Base-by-base conservation (phyloP, 805 yeast species). In the Alloascoidea hylecoeti region DNA sequence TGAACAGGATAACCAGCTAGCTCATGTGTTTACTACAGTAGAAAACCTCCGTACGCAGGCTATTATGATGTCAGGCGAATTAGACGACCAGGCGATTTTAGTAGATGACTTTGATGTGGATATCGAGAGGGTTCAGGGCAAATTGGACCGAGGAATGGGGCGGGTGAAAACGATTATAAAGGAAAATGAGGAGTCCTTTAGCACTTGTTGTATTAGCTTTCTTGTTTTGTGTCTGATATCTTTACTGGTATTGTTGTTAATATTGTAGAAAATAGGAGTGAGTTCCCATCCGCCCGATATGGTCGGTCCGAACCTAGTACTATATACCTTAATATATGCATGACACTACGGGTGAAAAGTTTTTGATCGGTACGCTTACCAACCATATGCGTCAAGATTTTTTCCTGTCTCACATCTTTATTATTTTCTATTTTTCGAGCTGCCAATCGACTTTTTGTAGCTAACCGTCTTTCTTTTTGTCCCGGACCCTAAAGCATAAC, bases 181-280 rank as follows among this genome's bases (percentile, higher is more conserved):
- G 46, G 75, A 78, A 38, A 88, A 86, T 59, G 69, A 69, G 44
- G 95, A 88, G 50, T 68, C 75, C 23, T 82, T 84, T 28, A 80
- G 92, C 48, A 83, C 85, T 53, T 88, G 96, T 61, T 92, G 96
- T 56, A 92, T 89, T 30, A 77, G 76, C 2, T 55, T 89, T 15
- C 57, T 89, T 42, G 78, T 79, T 13, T 75, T 78, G 2, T 92
- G 73, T 2, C 63, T 89, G 42, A 68, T 84, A 33, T 61, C 86
- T 1, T 62, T 89, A 44, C 63, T 89, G 40, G 77, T 89, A 3
- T 51, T 88, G 41, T 72, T 80, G 3, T 59, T 78, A 17, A 64
- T 69, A 15, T 58, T 64, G n/a, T 76, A 49, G 39, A 13, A 13
- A n/a, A 12, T 9, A 23, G 33, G 13, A 12, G 33, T n/a, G 33